Evolutionary conservation across 2,329 filamentous ascomycete genomes (phyloP), one percentile per base, ranked within the genome.

Genomic region (Fusarium domesticum): DNA sequence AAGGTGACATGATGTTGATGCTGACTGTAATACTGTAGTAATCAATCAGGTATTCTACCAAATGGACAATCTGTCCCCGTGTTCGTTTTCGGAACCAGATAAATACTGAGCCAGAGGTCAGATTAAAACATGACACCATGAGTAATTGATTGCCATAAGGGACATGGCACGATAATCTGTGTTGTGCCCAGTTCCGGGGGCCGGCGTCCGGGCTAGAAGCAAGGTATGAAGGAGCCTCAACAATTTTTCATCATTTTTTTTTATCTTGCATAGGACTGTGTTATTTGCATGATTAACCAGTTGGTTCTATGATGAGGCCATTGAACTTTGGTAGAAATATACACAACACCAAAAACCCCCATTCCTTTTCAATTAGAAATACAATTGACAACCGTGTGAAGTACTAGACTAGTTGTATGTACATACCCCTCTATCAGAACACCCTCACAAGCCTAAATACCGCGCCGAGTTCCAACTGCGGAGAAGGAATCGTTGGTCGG

Each of bases 51-150:
- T n/a, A n/a, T n/a, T n/a, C n/a, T n/a, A n/a, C n/a, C n/a, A n/a
- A n/a, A n/a, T n/a, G n/a, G n/a, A n/a, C n/a, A 31, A 33, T 15
- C 28, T 43, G n/a, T 41, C 35, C 17, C 39, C 44, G 56, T 59
- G 49, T 57, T 58, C 56, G 53, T 56, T 59, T 54, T 59, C 56
- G 56, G 56, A 48, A 58, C 38, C 47, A 47, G 36, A 37, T 39
- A 47, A 47, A 31, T 20, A 25, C 36, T 34, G 39, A 35, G 37
- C 45, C 42, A 30, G 15, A 47, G 40, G 38, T 54, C 43, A n/a
- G 51, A 39, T 18, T 37, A 32, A 19, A 38, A 39, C 12, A 39
- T 55, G 47, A 47, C 45, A 54, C 50, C 39, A 48, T 19, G n/a
- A n/a, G n/a, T n/a, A n/a, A n/a, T n/a, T n/a, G n/a, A n/a, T n/a